phyloP scores from a whole-genome alignment of 2,329 filamentous ascomycete species.

The Teratosphaeria nubilosa region DNA sequence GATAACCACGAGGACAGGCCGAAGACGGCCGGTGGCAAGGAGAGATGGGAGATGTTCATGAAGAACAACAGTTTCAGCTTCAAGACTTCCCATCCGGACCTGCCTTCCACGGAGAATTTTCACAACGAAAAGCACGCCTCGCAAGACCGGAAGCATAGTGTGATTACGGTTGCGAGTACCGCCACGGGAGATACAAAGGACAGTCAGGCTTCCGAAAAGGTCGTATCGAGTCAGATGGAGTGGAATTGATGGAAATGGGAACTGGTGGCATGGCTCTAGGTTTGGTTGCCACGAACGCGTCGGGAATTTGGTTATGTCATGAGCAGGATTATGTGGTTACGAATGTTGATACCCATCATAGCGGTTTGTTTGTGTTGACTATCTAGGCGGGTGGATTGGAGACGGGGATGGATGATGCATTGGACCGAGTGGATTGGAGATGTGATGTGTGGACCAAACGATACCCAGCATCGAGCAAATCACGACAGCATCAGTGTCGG shows the following conservation, averaged over 20 bases:
- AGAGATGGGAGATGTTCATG: constrained; percentile 10
- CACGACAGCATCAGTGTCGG: background rate
- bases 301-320: constrained; percentile 1
- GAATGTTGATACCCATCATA: constrained; percentile 1
- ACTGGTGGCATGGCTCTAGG: background rate
- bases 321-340: background rate
- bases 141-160: background rate
- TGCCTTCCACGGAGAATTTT: background rate
- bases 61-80: constrained; percentile 9
- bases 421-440: background rate
- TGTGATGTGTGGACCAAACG: background rate
- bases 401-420: background rate
- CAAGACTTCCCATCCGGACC: background rate
- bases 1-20: constrained; percentile 9
- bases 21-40: constrained; percentile 8
- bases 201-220: background rate
- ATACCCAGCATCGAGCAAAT: background rate
- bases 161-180: background rate
- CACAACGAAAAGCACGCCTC: background rate
- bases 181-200: background rate
- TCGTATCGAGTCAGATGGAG: background rate
- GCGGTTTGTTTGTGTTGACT: background rate
- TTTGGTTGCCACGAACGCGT: background rate
- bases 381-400: background rate
- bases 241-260: constrained; percentile 2